Percentiles rank a stretch among this genome's conserved stretches.
Conservation (phyloP, 2,329 filamentous ascomycete genomes). For the Alternaria sp. region DNA sequence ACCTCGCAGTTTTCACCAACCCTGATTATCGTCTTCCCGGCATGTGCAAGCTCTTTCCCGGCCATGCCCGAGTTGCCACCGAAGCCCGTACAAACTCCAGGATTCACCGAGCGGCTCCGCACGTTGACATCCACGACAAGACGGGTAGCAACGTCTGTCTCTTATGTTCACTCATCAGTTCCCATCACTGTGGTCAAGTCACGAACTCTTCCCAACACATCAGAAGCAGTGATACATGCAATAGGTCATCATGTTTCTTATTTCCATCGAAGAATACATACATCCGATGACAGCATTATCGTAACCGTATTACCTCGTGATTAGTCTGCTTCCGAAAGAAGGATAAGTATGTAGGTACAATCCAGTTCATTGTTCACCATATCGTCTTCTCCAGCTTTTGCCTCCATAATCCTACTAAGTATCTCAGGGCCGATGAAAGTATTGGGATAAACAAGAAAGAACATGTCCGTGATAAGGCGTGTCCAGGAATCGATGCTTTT, state of each 20-base stretch:
- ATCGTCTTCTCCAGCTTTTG: constrained; percentile 13
- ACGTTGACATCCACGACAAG: background rate
- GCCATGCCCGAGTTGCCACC: constrained; percentile 22
- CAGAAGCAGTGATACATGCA: background rate
- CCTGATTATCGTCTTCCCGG: background rate
- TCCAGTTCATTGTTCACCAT: constrained; percentile 27
- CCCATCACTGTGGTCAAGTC: background rate
- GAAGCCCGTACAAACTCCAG: constrained; percentile 21
- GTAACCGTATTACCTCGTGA: constrained; percentile 26
- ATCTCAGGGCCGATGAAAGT: constrained; percentile 24
- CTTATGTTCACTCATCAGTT: background rate
- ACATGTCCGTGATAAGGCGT: constrained; percentile 29
- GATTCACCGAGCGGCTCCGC: constrained; percentile 17
- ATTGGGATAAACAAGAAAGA: constrained; percentile 43
- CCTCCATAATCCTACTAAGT: constrained; percentile 23
- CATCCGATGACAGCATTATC: constrained; percentile 18
- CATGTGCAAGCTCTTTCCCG: constrained; percentile 1
- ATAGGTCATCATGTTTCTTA: constrained; percentile 19
- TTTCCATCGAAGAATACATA: constrained; percentile 28
- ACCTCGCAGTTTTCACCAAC: background rate
- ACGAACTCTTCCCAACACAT: background rate
- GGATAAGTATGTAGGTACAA: constrained; percentile 31
- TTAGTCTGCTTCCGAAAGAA: constrained; percentile 22
- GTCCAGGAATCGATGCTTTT: constrained; percentile 34
- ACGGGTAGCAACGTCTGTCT: background rate